Conservation (phyloP, 257 asterid genomes). For the Capsicum baccatum region DNA sequence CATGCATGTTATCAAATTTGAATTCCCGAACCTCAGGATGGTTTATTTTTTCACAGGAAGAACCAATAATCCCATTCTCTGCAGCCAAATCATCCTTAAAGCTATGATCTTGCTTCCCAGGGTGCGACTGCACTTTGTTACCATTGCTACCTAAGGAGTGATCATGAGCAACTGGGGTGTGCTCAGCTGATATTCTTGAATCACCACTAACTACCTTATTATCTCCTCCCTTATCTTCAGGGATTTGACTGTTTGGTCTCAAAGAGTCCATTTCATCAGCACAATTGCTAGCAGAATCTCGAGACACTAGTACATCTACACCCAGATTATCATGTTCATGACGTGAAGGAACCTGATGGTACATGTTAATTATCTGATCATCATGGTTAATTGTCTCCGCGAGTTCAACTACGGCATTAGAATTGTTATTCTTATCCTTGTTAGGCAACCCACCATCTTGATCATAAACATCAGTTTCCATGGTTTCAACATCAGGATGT, state of each 20-base stretch:
- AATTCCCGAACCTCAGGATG: background rate
- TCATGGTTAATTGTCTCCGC: background rate
- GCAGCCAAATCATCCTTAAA: slow-evolving; percentile 31
- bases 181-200: background rate
- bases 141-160: slow-evolving; percentile 19
- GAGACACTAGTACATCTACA: slow-evolving; percentile 32
- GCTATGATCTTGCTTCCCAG: slow-evolving; percentile 25
- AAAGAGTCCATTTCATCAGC: slow-evolving; percentile 14
- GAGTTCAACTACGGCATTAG: background rate
- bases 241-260: slow-evolving; percentile 12
- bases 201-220: slow-evolving; percentile 35
- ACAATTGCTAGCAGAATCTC: slow-evolving; percentile 19
- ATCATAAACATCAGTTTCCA: slow-evolving; percentile 31
- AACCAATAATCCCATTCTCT: slow-evolving; percentile 10
- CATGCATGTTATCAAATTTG: background rate
- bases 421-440: slow-evolving; percentile 30
- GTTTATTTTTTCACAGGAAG: slow-evolving; percentile 12
- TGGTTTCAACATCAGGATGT: slow-evolving; percentile 25
- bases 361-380: slow-evolving; percentile 2
- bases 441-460: slow-evolving; percentile 27
- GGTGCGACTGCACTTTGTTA: background rate
- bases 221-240: slow-evolving; percentile 33
- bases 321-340: slow-evolving; percentile 36
- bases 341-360: slow-evolving; percentile 29
- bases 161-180: slow-evolving; percentile 18